Conservation (phyloP, 306 rosid genomes). For the Betula pendula region DNA sequence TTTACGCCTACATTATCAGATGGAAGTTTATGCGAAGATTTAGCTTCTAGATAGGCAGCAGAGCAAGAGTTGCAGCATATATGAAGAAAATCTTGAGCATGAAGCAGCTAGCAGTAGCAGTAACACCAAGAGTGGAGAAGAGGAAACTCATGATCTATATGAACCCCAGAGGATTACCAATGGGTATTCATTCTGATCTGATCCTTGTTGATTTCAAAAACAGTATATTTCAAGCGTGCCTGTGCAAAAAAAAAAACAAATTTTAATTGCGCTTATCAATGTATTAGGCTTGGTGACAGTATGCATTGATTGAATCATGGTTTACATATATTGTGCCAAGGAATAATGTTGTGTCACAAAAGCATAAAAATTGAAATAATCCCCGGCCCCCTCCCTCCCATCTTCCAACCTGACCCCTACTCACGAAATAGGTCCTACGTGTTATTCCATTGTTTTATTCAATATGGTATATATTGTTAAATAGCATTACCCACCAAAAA, state of each 20-base stretch:
- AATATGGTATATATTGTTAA: no score
- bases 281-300: no score
- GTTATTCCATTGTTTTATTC: no score
- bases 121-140: not conserved
- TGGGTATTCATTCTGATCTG: not conserved
- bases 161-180: not conserved
- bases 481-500: no score
- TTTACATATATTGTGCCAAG: no score
- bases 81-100: not conserved
- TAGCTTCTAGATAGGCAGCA: not conserved
- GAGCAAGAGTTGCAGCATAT: conserved; percentile 6
- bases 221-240: not conserved
- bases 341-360: no score
- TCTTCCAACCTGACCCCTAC: no score
- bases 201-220: not conserved
- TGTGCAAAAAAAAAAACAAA: not conserved
- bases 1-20: conserved; percentile 4
- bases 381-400: no score
- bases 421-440: no score
- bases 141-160: not conserved
- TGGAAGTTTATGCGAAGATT: conserved; percentile 2
- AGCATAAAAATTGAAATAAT: no score
- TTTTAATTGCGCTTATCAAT: not conserved
- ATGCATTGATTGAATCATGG: no score
- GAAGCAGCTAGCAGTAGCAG: not conserved